phyloP scores from a whole-genome alignment of 495 filamentous ascomycete genomes.

The Trichoderma virens region DNA sequence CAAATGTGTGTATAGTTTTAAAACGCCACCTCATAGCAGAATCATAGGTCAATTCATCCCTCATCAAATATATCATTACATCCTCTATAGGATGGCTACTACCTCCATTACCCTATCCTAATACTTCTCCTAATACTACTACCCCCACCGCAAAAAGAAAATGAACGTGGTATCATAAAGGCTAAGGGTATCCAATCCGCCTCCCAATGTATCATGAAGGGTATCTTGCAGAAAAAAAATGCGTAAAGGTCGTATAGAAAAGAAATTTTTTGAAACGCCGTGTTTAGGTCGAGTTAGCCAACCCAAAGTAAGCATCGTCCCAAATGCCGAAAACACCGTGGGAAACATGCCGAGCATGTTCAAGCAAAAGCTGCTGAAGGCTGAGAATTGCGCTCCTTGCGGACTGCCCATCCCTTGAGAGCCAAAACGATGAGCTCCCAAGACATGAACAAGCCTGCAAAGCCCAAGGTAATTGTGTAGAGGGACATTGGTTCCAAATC shows the following conservation, averaged over 20 bases:
- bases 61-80: too few relatives aligned
- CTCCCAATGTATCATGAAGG: conserved; percentile 1
- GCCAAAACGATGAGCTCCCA: conserved; percentile 71
- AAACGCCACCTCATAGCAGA: too few relatives aligned
- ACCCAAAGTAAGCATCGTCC: neutral
- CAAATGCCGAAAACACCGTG: neutral
- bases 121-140: too few relatives aligned
- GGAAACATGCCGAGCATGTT: neutral
- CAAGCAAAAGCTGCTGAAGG: neutral
- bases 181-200: neutral
- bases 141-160: neutral
- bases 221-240: neutral
- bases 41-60: too few relatives aligned
- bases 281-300: neutral
- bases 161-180: conserved; percentile 5
- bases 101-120: too few relatives aligned
- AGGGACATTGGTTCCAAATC: conserved; percentile 79
- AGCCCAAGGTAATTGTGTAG: conserved; percentile 82
- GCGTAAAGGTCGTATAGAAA: neutral
- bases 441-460: conserved; percentile 78
- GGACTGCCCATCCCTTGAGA: conserved; percentile 83
- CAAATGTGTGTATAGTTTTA: too few relatives aligned
- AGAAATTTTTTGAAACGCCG: neutral
- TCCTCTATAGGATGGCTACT: too few relatives aligned
- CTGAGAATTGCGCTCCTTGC: conserved; percentile 40